Percentiles rank a stretch among this genome's conserved stretches.
Conservation (phyloP, 257 asterid genomes). For the Pogostemon cablin region DNA sequence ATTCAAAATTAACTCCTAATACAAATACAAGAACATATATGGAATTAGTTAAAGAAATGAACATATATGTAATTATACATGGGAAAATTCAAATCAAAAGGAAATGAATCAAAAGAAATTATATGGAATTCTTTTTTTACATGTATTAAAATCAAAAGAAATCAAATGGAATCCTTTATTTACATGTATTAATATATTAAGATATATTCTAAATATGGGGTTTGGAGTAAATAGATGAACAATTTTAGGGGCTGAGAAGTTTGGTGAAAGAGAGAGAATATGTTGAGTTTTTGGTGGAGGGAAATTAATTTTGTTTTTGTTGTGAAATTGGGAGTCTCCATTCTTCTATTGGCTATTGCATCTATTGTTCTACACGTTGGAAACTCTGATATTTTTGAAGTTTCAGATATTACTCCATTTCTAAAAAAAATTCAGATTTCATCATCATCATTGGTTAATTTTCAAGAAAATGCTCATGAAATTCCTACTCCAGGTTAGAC, state of each 20-base stretch:
- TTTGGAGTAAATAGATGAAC: not conserved
- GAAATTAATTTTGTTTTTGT: conserved; percentile 31
- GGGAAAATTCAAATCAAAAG: no score
- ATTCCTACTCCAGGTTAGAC: conserved; percentile 50
- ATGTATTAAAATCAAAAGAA: no score
- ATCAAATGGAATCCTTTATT: no score
- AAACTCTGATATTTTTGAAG: conserved; percentile 45
- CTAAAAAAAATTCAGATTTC: conserved; percentile 33
- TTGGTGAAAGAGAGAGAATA: conserved; percentile 27
- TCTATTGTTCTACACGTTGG: conserved; percentile 48
- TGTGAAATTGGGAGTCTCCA: conserved; percentile 55
- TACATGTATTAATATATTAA: not conserved
- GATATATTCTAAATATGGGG: not conserved
- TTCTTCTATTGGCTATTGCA: conserved; percentile 58
- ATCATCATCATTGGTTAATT: conserved; percentile 26
- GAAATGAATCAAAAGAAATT: no score
- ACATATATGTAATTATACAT: no score
- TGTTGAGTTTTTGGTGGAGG: conserved; percentile 49
- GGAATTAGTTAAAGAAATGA: no score
- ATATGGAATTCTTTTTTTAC: no score
- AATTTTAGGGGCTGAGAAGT: not conserved
- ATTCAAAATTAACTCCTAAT: no score
- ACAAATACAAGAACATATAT: no score
- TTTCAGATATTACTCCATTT: conserved; percentile 40
- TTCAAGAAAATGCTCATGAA: conserved; percentile 34